These are phyloP conservation scores for Claviceps citrina DNA, from an alignment of 2,329 filamentous ascomycete genomes.

Conservation along the genomic window DNA sequence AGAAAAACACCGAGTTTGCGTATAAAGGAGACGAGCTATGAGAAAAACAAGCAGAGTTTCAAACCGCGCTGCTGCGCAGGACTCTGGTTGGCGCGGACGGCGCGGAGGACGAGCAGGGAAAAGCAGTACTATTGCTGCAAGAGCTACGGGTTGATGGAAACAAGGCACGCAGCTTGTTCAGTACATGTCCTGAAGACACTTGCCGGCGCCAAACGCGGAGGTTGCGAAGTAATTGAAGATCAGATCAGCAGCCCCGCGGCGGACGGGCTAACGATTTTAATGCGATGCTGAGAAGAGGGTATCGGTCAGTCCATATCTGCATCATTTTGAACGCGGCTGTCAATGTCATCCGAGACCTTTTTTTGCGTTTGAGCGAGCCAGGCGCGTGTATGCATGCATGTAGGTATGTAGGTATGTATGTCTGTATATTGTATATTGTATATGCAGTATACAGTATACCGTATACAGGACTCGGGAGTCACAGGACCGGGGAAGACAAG, in stretches of 20 bases:
- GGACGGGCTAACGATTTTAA: not conserved
- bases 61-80: not conserved
- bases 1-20: not conserved
- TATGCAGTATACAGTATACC: too few relatives aligned
- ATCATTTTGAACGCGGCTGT: not conserved
- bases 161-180: slow-evolving; percentile 1
- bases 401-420: too few relatives aligned
- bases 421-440: too few relatives aligned
- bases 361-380: not conserved
- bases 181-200: slow-evolving; percentile 6
- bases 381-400: not conserved
- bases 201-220: slow-evolving; percentile 4
- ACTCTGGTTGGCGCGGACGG: too few relatives aligned
- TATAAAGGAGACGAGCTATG: not conserved
- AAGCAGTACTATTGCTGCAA: slow-evolving; percentile 9
- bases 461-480: too few relatives aligned
- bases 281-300: not conserved
- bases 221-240: slow-evolving; percentile 3
- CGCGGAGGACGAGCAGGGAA: too few relatives aligned
- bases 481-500: too few relatives aligned
- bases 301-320: not conserved
- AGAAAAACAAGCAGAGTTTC: slow-evolving; percentile 3
- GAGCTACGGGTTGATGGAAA: slow-evolving; percentile 10
- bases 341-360: not conserved
- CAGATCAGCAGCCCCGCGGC: not conserved